Evolutionary conservation across 495 filamentous ascomycete genomes (phyloP).

Genomic region (Tuber calosporum): DNA sequence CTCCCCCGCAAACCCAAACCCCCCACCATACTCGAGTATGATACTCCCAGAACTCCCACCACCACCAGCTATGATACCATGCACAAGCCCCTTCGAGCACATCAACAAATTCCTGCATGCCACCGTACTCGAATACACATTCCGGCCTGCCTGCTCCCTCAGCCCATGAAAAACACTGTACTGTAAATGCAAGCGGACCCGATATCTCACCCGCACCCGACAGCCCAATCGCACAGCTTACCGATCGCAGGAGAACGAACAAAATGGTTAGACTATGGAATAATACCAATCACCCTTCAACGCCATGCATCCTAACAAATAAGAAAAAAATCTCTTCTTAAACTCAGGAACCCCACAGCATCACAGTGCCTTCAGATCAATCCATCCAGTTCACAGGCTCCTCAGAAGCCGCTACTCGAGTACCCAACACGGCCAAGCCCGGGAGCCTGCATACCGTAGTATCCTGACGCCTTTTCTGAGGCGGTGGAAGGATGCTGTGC

Average conservation of each 20-base stretch:
- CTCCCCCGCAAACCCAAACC: neutral
- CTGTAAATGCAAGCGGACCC: neutral
- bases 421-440: neutral
- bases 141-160: neutral
- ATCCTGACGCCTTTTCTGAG: neutral
- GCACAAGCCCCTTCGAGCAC: neutral
- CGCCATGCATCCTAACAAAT: neutral
- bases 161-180: neutral
- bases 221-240: neutral
- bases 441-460: neutral
- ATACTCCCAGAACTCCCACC: neutral
- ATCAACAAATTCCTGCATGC: neutral
- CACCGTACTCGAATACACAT: no score
- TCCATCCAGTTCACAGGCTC: neutral
- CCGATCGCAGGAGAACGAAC: neutral
- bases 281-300: neutral
- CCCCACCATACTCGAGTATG: no score
- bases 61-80: neutral
- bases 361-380: no score
- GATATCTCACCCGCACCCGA: neutral
- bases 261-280: no score
- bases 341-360: neutral
- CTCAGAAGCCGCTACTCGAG: no score
- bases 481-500: no score
- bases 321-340: no score